Base-by-base conservation (phyloP, 108 stramenopile genomes). In the Mediolabrus comicus region DNA sequence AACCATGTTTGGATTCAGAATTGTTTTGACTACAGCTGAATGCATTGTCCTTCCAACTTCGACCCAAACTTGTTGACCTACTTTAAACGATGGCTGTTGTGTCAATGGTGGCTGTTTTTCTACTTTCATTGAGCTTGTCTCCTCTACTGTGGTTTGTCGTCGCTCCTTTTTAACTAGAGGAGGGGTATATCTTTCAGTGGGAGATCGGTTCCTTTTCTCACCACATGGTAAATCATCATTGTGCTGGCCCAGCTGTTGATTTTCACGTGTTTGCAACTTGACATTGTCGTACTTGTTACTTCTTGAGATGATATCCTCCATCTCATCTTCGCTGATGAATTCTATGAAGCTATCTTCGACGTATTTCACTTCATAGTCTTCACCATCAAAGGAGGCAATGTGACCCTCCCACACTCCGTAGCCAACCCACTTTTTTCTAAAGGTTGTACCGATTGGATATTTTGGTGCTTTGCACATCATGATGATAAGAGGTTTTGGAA, bases 61-160 rank as follows among this genome's bases (percentile, higher is more conserved):
- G 33, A 70, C 69, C 43, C 33, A 61, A 24, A 70, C 69, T 53
- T 38, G 59, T 70, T 70, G 69, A 11, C 69, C 69, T 46, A 52
- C 51, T 14, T 56, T 3, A 32, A 59, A 69, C 22, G 55, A 16
- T n/a, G n/a, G 14, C 24, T 4, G 2, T 16, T 2, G 36, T 38
- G 46, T 30, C n/a, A 17, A 54, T 28, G 28, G 2, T 3, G 52
- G 6, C 11, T 12, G 28, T 13, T 54, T 25, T 54, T 54, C 3
- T 13, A n/a, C n/a, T n/a, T n/a, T n/a, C n/a, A n/a, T n/a, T n/a
- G n/a, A n/a, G n/a, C n/a, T n/a, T n/a, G n/a, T n/a, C n/a, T n/a
- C n/a, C n/a, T 54, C 17, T 17, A 41, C 14, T 4, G 39, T 41
- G 22, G 25, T 54, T 5, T 11, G 12, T 51, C 31, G 25, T 25